Conservation (phyloP, 2,329 filamentous ascomycete species). For the Aspergillus sp. region DNA sequence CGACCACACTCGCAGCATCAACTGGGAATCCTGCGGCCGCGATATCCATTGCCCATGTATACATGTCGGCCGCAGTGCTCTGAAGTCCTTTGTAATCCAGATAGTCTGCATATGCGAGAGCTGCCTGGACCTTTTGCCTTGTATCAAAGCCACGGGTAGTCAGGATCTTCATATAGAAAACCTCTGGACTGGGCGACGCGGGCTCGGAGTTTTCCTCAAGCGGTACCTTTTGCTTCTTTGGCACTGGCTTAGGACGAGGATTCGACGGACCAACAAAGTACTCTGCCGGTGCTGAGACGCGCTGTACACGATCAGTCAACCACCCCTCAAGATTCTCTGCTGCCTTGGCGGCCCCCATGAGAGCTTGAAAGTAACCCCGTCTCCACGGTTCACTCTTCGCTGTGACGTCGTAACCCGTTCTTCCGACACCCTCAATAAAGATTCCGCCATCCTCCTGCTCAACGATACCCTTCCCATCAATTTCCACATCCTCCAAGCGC, state of each 20-base stretch:
- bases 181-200: conserved; percentile 72
- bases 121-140: conserved; percentile 80
- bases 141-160: conserved; percentile 78
- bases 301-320: conserved; percentile 70
- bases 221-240: conserved; percentile 66
- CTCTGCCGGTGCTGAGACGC: conserved; percentile 70
- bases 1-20: conserved; percentile 56
- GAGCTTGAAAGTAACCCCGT: conserved; percentile 79
- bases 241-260: conserved; percentile 74
- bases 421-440: conserved; percentile 59
- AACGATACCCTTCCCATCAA: conserved; percentile 69
- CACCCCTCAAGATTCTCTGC: conserved; percentile 83
- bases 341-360: conserved; percentile 76
- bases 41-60: conserved; percentile 75
- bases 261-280: conserved; percentile 83
- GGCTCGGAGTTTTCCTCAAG: conserved; percentile 75
- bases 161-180: conserved; percentile 79
- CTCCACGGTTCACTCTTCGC: conserved; percentile 82
- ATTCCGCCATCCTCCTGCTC: conserved; percentile 59
- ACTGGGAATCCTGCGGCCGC: conserved; percentile 62
- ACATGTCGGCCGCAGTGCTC: conserved; percentile 72
- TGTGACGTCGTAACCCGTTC: conserved; percentile 69
- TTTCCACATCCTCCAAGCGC: conserved; percentile 69
- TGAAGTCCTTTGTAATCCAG: conserved; percentile 74
- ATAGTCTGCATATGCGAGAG: conserved; percentile 82